Base-by-base conservation (phyloP, 345 rosid species). In the Bruguiera parviflora region DNA sequence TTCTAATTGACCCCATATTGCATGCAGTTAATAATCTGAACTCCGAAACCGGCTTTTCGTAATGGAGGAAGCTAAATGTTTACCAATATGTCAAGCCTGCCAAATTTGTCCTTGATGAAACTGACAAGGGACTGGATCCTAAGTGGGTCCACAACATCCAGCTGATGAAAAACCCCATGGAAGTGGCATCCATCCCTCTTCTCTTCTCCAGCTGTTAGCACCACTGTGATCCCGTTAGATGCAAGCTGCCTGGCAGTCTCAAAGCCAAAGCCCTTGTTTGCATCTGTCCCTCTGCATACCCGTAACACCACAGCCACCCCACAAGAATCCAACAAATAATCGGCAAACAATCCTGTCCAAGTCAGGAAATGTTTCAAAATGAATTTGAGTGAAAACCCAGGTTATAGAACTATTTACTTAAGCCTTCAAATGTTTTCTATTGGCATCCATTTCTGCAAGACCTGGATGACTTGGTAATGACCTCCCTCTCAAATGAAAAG, bases 31-130 rank as follows among this genome's bases (percentile, higher is more conserved):
- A n/a, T 5, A 16, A 1, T 53, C 24, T 52, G 56, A 21, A 19
- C 21, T 21, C 57, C 43, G 0, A n/a, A 8, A 21, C 20, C 56
- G 21, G 22, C 2, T 53, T 53, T 8, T 37, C 2, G 1, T 8
- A 22, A 11, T 20, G 21, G 5, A 20, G n/a, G 27, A 58, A 19
- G 24, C 11, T 8, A 7, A 6, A 18, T 0, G 31, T 64, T 43
- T 66, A 84, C 86, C 82, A 83, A 64, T 46, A 83, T 75, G 58
- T 83, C 86, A 62, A 83, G 89, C 77, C 79, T 67, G 35, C 84
- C 84, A 68, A 79, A 85, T 37, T 49, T 67, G n/a, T 59, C 68
- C 20, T 35, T 47, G 59, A 83, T 39, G 72, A 85, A 85, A 4
- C 58, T 19, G 3, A 84, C 85, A 70, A 81, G 32, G 18, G 73